These are phyloP conservation scores for Xylariaceae sp. DNA, from an alignment of 2,329 filamentous ascomycete genomes.

Conservation along the genomic window DNA sequence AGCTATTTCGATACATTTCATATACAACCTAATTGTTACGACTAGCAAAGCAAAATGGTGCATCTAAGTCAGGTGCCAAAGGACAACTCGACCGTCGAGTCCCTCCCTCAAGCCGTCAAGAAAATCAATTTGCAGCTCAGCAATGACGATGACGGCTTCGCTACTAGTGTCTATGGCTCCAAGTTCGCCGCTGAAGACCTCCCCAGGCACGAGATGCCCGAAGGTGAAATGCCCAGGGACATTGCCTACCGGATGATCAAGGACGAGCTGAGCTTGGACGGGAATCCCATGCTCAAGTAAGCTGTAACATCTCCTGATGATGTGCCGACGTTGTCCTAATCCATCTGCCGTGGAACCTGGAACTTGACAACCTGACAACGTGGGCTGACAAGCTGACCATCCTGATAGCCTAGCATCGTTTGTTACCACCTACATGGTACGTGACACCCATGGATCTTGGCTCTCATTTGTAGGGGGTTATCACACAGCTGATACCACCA, in stretches of 20 bases:
- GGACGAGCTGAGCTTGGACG: constrained; percentile 89
- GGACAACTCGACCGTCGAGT: constrained; percentile 29
- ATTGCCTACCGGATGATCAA: constrained; percentile 97
- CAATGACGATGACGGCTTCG: constrained; percentile 61
- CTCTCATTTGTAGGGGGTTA: constrained; percentile 9
- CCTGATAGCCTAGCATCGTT: constrained; percentile 77
- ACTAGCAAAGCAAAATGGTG: constrained; percentile 48
- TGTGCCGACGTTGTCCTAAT: constrained; percentile 5
- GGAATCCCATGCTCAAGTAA: constrained; percentile 84
- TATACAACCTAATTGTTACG: background rate
- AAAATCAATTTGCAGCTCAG: constrained; percentile 52
- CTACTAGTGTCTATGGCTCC: constrained; percentile 85
- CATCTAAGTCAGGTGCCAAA: constrained; percentile 51
- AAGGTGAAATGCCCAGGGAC: constrained; percentile 85
- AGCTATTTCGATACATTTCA: background rate
- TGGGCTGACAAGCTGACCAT: constrained; percentile 18
- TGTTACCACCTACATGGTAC: constrained; percentile 93
- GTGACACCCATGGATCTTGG: constrained; percentile 19
- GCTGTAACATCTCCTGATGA: constrained; percentile 30
- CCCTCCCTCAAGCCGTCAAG: constrained; percentile 42
- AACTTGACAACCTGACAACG: constrained; percentile 11
- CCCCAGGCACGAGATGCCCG: constrained; percentile 83
- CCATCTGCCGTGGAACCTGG: background rate
- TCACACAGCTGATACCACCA: constrained; percentile 13
- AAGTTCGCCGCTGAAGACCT: constrained; percentile 80